Percentiles rank a stretch among this genome's conserved stretches.
phyloP scores from a whole-genome alignment of 371 early-diverging fungal genomes.

The Paraphysoderma sedebokerense region DNA sequence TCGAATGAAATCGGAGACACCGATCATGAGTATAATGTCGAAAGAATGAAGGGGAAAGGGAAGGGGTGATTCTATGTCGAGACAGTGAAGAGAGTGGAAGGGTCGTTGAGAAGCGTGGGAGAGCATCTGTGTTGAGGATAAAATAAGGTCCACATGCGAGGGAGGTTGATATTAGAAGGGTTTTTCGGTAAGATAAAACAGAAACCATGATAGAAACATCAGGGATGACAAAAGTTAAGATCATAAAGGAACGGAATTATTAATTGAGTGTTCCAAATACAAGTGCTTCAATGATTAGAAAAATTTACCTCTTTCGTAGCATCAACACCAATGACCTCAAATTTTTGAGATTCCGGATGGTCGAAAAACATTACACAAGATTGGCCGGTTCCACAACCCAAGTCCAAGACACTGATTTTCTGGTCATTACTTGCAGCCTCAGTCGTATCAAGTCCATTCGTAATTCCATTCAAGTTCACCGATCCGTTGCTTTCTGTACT shows the following conservation, averaged over 20 bases:
- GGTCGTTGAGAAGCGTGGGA: conserved; percentile 8
- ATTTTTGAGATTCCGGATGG: neutral
- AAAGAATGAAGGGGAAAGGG: conserved; percentile 1
- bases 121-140: conserved; percentile 19
- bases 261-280: neutral
- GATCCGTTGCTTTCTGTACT: too few relatives aligned
- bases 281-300: neutral
- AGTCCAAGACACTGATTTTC: conserved; percentile 6
- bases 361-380: conserved; percentile 1
- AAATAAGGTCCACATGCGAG: too few relatives aligned
- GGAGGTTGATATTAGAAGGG: neutral
- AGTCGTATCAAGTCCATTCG: too few relatives aligned
- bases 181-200: neutral
- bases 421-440: neutral
- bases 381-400: conserved; percentile 21
- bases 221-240: too few relatives aligned
- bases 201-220: neutral
- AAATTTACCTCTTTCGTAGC: conserved; percentile 9
- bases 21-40: conserved; percentile 10
- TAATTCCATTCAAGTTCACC: too few relatives aligned
- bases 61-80: conserved; percentile 6
- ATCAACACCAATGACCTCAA: conserved; percentile 13
- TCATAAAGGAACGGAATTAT: neutral
- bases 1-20: conserved; percentile 16
- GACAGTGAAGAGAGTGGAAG: conserved; percentile 7